Conservation (phyloP, 1,284 basidiomycete genomes). For the Somion occarium region DNA sequence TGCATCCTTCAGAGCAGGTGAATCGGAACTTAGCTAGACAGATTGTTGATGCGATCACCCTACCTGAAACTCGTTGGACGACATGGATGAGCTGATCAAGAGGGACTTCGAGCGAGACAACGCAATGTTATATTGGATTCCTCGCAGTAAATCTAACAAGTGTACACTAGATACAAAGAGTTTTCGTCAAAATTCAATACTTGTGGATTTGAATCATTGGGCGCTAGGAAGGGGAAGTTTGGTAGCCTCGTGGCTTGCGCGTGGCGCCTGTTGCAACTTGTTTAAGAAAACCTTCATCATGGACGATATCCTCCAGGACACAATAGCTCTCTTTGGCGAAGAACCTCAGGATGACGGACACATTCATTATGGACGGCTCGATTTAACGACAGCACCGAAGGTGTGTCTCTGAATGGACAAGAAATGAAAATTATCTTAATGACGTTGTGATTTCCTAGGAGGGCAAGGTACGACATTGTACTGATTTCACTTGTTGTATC, state of each 20-base stretch:
- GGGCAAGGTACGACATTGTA: conserved; percentile 44
- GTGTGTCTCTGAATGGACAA: conserved; percentile 25
- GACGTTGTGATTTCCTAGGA: conserved; percentile 34
- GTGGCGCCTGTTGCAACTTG: too few species aligned
- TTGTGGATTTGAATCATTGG: too few species aligned
- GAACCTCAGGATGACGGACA: conserved; percentile 33
- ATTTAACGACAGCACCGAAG: conserved; percentile 50
- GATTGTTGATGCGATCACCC: conserved; percentile 9
- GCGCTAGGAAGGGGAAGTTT: too few species aligned
- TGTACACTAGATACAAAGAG: too few species aligned
- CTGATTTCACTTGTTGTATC: background rate
- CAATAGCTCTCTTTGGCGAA: conserved; percentile 31
- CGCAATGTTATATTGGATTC: too few species aligned
- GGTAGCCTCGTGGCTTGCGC: too few species aligned
- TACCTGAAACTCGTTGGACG: conserved; percentile 9
- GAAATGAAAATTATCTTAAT: conserved; percentile 2
- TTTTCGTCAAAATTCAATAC: too few species aligned
- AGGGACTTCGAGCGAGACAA: too few species aligned
- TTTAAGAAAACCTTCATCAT: conserved; percentile 2
- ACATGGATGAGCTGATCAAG: conserved; percentile 16
- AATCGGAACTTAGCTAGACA: conserved; percentile 40
- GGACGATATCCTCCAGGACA: conserved; percentile 16
- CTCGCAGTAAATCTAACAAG: too few species aligned
- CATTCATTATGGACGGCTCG: conserved; percentile 44
- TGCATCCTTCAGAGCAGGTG: conserved; percentile 52